Base-by-base conservation (phyloP, 2,329 filamentous ascomycete species). In the Bertia moriformis region DNA sequence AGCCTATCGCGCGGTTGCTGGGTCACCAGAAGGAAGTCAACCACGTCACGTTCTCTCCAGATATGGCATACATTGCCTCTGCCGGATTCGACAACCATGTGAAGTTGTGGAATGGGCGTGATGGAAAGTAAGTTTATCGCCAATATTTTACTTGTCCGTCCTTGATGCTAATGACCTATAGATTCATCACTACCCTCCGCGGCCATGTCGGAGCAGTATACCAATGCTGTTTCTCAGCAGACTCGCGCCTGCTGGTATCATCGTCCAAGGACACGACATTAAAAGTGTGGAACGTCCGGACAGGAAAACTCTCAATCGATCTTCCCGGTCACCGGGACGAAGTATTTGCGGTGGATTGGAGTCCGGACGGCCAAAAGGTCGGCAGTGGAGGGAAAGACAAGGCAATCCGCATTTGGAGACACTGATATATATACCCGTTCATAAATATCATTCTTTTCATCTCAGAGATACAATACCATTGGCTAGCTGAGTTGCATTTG, bases 1-100 rank as follows among this genome's bases (percentile, higher is more conserved):
- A 96, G 56, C 88, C 89, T 1, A 66, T 96, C 3, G 82, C 84
- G n/a, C 71, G 87, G 22, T 72, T 96, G 61, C 61, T 86, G n/a
- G 91, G 91, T 2, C 91, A 98, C 52, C 86, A 95, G 56, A 96
- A 96, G 61, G 84, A 89, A 53, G 88, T 96, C 48, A 95, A 96
- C 57, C 84, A 95, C 54, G 88, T 96, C 37, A 83, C 80, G 0
- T 96, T 96, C 60, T 94, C 86, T 1, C 87, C 89, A 0, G 88
- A 96, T 52, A 89, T 87, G 22, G 69, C 74, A 5, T 71, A 89
- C 42, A 87, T 98, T 49, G 91, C 91, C 5, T 93, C 83, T 27
- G 79, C 84, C 5, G 80, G 81, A 3, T 98, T 89, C 63, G 91
- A 98, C 57, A 98, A 96, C 55, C 84, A 89, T 51, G 86, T 89